Conservation (phyloP, 129 eudicot genomes). For the Escallonia rubra region DNA sequence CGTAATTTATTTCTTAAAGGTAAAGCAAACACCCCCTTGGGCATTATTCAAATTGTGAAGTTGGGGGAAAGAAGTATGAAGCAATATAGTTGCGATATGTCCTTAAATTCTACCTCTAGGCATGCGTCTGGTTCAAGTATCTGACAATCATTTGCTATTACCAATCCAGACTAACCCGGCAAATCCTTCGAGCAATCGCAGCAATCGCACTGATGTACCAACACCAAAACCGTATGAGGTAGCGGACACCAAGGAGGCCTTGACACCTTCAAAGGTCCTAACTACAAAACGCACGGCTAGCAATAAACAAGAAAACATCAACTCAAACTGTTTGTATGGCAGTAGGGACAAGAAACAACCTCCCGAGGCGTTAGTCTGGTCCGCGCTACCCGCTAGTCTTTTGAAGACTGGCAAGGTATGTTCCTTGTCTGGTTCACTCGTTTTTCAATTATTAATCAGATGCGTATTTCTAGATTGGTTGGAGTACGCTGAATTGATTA, state of each 20-base stretch:
- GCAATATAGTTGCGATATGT: no score
- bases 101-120: no score
- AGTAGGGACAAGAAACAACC: conserved; percentile 42
- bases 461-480: no score
- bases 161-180: conserved; percentile 32
- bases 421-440: not conserved
- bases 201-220: conserved; percentile 21
- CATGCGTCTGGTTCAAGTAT: no score
- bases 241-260: conserved; percentile 16
- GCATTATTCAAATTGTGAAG: no score
- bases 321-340: conserved; percentile 33
- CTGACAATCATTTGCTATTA: not conserved
- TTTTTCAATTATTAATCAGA: not conserved
- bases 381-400: conserved; percentile 59
- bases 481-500: no score
- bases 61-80: no score
- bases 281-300: conserved; percentile 16
- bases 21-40: no score
- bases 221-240: conserved; percentile 15
- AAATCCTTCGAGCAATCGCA: conserved; percentile 30
- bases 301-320: conserved; percentile 64
- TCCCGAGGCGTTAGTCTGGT: conserved; percentile 54
- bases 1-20: no score
- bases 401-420: conserved; percentile 77
- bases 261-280: conserved; percentile 16